Evolutionary conservation across 116 monocot genomes (phyloP), one percentile per base, ranked within the genome.

Genomic region (Thalassia testudinum): DNA sequence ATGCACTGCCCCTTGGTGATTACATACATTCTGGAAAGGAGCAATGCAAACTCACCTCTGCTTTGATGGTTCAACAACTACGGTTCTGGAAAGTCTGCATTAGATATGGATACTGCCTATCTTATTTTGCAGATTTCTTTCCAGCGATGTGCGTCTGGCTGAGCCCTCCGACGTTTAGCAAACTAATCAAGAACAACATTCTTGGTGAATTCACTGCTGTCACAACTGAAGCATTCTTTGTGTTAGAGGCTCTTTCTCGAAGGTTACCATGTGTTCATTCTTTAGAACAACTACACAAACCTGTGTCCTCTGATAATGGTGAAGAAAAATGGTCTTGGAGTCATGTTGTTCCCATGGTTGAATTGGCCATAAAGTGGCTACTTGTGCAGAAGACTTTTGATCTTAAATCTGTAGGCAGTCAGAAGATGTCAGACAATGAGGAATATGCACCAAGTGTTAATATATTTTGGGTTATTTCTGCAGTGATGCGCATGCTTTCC

Each of bases 11-110:
- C 58, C 67, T 95, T 49, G 79, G 82, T 27, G 61, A 77, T 30
- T 95, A 81, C 84, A 55, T 82, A 57, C 65, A 68, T 42, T 74
- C 59, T 61, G 77, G 81, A 54, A 82, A 47, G 61, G 88, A 95
- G 29, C 43, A 72, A 21, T 76, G 84, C 57, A 84, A 68, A 62
- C 64, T 77, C 27, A 70, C 65, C 54, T 76, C 88, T 49, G 23
- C 56, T 24, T 47, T 95, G 52, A 78, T 85, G 74, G 70, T 85
- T 37, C 81, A 95, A 61, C 81, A 88, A 49, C 65, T 95, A 54
- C 74, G 95, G 27, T 54, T 95, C 16, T 95, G 95, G 95, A 95
- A 73, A 56, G 82, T 85, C 59, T 95, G 76, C 58, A 76, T 95
- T 57, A 47, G 55, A 17, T 81, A 95, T 70, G 88, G 88, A 12